A percentile compares a stretch with the other conserved stretches of the same genome.
These are phyloP conservation scores for Botrytis elliptica DNA, from an alignment of 2,329 filamentous ascomycete genomes.

Conservation along the genomic window DNA sequence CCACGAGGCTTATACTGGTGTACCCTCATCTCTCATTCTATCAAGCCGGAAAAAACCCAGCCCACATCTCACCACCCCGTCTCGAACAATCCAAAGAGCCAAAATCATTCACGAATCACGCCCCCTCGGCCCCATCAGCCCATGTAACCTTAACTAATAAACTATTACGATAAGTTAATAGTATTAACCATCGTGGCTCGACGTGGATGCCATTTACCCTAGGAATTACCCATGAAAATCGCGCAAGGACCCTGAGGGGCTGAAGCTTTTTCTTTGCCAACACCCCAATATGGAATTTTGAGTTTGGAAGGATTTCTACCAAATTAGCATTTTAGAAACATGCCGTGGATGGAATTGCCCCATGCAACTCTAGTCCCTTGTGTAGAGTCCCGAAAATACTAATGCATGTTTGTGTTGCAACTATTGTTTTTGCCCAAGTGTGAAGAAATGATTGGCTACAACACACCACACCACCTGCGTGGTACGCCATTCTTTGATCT, in stretches of 20 bases:
- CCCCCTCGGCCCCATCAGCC: conserved; percentile 1
- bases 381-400: not conserved
- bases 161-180: too few relatives aligned
- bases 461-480: not conserved
- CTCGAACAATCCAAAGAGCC: not conserved
- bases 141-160: not conserved
- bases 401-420: not conserved
- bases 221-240: not conserved
- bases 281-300: not conserved
- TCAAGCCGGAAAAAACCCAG: conserved; percentile 7
- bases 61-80: not conserved
- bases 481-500: not conserved
- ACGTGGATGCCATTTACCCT: not conserved
- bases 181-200: not conserved
- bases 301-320: not conserved
- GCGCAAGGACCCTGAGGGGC: conserved; percentile 9
- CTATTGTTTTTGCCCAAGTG: not conserved
- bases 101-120: not conserved
- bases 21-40: not conserved
- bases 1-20: not conserved
- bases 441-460: not conserved
- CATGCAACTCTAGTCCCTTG: not conserved
- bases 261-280: not conserved
- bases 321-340: not conserved
- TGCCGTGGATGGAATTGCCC: not conserved